A percentile compares a stretch with the other conserved stretches of the same genome.
Evolutionary conservation across 345 rosid genomes (phyloP).

Genomic region (Rhizophora apiculata): DNA sequence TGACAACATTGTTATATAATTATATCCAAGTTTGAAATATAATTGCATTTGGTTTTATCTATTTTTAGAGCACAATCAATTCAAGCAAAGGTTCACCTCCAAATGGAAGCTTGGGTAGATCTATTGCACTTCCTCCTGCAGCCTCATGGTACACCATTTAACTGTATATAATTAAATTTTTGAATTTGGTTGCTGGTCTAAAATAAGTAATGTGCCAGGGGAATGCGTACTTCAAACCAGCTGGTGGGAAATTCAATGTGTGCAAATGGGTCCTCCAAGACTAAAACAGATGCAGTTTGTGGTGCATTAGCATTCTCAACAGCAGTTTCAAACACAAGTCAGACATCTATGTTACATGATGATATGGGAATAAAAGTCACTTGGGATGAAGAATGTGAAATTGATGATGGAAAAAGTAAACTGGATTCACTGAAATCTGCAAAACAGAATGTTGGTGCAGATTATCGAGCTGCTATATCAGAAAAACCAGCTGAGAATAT

Average conservation of each 20-base stretch:
- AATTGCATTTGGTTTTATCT: conserved; percentile 3
- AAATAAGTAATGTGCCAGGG: conserved; percentile 39
- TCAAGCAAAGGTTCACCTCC: conserved; percentile 53
- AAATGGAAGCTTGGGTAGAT: conserved; percentile 53
- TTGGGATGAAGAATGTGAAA: conserved; percentile 25
- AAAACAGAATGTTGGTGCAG: conserved; percentile 10
- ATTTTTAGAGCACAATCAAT: conserved; percentile 38
- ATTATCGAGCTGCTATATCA: not conserved
- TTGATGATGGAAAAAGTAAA: conserved; percentile 16
- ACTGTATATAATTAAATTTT: not conserved
- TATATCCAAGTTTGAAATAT: not conserved
- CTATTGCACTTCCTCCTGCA: conserved; percentile 74
- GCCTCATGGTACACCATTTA: conserved; percentile 66
- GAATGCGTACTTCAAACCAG: conserved; percentile 52
- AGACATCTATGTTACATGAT: conserved; percentile 19
- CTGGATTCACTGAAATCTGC: conserved; percentile 17
- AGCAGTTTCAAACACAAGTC: conserved; percentile 40
- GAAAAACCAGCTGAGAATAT: conserved; percentile 21
- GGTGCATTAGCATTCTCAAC: conserved; percentile 38
- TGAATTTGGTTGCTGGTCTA: conserved; percentile 9
- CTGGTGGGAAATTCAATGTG: conserved; percentile 32
- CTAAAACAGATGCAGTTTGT: conserved; percentile 38
- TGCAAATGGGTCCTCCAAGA: conserved; percentile 54
- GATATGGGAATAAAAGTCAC: conserved; percentile 20
- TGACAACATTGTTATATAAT: not conserved